These are phyloP conservation scores for Marvania coccoides DNA, from an alignment of 139 green algal genomes.

Conservation along the genomic window DNA sequence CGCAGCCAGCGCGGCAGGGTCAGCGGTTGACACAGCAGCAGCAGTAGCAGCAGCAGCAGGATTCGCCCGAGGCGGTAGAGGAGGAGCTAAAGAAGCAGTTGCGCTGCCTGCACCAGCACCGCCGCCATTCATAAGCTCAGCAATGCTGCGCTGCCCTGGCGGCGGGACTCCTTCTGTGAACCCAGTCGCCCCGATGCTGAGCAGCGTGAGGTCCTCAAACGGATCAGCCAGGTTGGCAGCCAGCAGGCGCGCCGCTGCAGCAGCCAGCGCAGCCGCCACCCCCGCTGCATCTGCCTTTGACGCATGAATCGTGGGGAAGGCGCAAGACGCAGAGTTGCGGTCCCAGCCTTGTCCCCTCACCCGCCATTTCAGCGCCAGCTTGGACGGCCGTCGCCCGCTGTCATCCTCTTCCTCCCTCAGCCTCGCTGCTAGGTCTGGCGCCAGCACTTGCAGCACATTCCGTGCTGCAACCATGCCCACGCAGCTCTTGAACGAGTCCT, in stretches of 20 bases:
- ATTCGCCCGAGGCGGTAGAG: too few relatives aligned
- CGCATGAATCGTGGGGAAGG: slow-evolving; percentile 33
- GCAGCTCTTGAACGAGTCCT: slow-evolving; percentile 62
- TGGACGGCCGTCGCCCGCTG: slow-evolving; percentile 27
- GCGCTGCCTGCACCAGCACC: not conserved
- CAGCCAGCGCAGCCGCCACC: slow-evolving; percentile 23
- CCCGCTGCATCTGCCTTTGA: not conserved
- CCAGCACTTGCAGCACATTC: slow-evolving; percentile 46
- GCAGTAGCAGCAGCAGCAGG: too few relatives aligned
- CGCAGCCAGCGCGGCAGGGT: not conserved
- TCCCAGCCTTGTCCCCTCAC: slow-evolving; percentile 28
- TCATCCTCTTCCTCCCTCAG: slow-evolving; percentile 50
- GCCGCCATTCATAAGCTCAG: not conserved
- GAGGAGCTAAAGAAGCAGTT: too few relatives aligned
- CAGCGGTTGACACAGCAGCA: too few relatives aligned
- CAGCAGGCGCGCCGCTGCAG: slow-evolving; percentile 29
- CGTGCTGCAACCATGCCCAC: slow-evolving; percentile 13
- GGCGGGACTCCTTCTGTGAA: slow-evolving; percentile 12
- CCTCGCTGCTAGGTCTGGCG: slow-evolving; percentile 58
- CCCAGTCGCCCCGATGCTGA: slow-evolving; percentile 51
- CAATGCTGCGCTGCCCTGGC: not conserved
- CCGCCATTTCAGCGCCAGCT: slow-evolving; percentile 64
- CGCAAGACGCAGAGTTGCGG: slow-evolving; percentile 37
- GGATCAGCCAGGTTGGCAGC: slow-evolving; percentile 7
- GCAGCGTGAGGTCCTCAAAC: slow-evolving; percentile 63